phyloP scores from a whole-genome alignment of 768 basidiomycete species.

The Piloderma croceum region DNA sequence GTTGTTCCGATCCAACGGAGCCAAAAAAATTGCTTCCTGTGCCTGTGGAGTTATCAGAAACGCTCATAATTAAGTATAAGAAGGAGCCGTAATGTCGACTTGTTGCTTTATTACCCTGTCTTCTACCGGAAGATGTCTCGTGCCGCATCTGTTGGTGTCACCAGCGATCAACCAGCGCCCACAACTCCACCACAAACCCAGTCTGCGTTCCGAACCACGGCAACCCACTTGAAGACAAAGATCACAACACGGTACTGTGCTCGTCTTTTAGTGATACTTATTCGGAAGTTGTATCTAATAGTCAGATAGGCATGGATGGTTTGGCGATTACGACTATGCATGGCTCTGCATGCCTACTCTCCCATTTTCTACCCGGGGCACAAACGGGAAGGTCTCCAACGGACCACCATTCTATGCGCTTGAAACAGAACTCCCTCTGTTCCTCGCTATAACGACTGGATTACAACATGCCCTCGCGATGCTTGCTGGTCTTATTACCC shows the following conservation, averaged over 20 bases:
- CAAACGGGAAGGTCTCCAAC: constrained; percentile 26
- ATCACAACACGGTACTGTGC: constrained; percentile 37
- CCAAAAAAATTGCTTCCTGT: too few species aligned
- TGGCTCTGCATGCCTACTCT: constrained; percentile 67
- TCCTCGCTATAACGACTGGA: constrained; percentile 69
- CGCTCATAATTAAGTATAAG: too few species aligned
- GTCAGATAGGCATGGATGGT: constrained; percentile 69
- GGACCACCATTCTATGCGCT: constrained; percentile 72
- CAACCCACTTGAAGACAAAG: constrained; percentile 25
- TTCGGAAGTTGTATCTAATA: too few species aligned
- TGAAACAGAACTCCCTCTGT: constrained; percentile 64
- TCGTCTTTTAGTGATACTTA: too few species aligned
- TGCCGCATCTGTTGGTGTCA: too few species aligned
- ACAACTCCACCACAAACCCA: constrained; percentile 9
- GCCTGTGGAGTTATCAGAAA: too few species aligned
- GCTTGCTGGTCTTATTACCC: constrained; percentile 78
- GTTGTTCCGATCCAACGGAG: too few species aligned
- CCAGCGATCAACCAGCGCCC: constrained; percentile 27
- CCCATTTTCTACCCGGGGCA: constrained; percentile 59
- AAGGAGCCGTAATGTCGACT: too few species aligned
- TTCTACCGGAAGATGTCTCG: too few species aligned
- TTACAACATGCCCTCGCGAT: constrained; percentile 76
- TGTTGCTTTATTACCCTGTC: too few species aligned
- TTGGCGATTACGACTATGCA: constrained; percentile 79
- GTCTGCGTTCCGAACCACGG: not conserved